Evolutionary conservation across 2,329 filamentous ascomycete species (phyloP), one percentile per base, ranked within the genome.

Genomic region (Fusarium globosum): DNA sequence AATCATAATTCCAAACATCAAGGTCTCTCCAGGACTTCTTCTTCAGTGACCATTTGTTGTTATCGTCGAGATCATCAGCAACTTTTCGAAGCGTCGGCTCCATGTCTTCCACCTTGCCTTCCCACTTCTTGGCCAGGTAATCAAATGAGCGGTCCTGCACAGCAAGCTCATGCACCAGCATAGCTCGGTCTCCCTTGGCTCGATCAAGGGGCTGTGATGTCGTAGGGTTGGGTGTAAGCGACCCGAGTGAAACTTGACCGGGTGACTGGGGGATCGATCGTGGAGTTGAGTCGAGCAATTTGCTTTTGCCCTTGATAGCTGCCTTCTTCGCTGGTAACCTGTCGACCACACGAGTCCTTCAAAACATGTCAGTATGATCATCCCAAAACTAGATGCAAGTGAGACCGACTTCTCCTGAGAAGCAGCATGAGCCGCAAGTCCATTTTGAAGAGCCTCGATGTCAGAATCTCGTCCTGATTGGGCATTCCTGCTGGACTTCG

Each of bases 11-110:
- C 86, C 88, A 92, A 28, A 91, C 88, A 73, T 92, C 89, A 20
- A 92, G 84, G 72, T 92, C 90, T 79, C 87, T 91, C 86, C 87
- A 92, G 70, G 86, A 88, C 30, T 84, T 81, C 80, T 88, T 89
- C 69, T 87, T 86, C 74, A 92, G 80, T 39, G 83, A 81, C 85
- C 88, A 92, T 72, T 85, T 89, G 68, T 88, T 85, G 9, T 82
- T 82, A 6, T 83, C 79, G 9, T 83, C 71, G 65, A 87, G 84
- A 61, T 85, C 85, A 65, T 88, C 86, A 36, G 88, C 90, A 28
- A 90, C 88, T 80, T 91, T 92, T 55, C 87, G 83, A 18, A 92
- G 80, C 2, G 86, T 86, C 7, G 82, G 79, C 61, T 84, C 84
- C 73, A 92, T 86, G 21, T 91, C 89, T n/a, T 85, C 81, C 39